Evolutionary conservation across 2,329 filamentous ascomycete species (phyloP), one percentile per base, ranked within the genome.

Genomic region (Ascochyta rabiei): DNA sequence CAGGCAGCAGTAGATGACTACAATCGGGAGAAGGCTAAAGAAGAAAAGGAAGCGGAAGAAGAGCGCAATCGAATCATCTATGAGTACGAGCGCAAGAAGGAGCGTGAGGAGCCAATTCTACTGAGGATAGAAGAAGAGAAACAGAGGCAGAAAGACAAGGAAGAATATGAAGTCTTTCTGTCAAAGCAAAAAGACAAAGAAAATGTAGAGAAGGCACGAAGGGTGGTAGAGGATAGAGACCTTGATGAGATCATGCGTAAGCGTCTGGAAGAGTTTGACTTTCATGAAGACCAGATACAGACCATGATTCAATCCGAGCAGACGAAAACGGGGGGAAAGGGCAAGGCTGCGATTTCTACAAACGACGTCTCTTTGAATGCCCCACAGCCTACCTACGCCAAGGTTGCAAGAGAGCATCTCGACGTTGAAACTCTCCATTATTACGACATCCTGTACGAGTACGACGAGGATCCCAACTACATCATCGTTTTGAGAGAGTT

Each of bases 401-500:
- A 81, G 60, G 75, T 82, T 16, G 74, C 77, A 58, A 73, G 73
- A 46, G 74, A 79, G 39, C 76, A 79, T 66, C 64, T 82, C 28
- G 71, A 74, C 24, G 62, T 79, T 30, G 79, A 81, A 43, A 81
- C 79, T 4, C 58, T 82, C 51, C 69, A 70, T 24, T 80, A 81
- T 63, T 82, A 80, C 57, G 70, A 77, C 21, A 75, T 82, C 18
- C 79, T 78, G 1, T 82, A 77, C 54, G 78, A 81, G 56, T 75
- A 74, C 57, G 80, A 82, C 60, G 62, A 67, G 63, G 76, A 82
- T 62, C 69, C 73, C 8, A 74, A 80, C 49, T 82, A 77, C 69
- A 77, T 81, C 66, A 79, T 82, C 62, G 78, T 82, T 53, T 71
- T 80, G 8, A 76, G 77, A 43, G 79, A 82, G 56, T 79, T 82